phyloP scores from a whole-genome alignment of 2,329 filamentous ascomycete species.

The Teratosphaeria viscida region DNA sequence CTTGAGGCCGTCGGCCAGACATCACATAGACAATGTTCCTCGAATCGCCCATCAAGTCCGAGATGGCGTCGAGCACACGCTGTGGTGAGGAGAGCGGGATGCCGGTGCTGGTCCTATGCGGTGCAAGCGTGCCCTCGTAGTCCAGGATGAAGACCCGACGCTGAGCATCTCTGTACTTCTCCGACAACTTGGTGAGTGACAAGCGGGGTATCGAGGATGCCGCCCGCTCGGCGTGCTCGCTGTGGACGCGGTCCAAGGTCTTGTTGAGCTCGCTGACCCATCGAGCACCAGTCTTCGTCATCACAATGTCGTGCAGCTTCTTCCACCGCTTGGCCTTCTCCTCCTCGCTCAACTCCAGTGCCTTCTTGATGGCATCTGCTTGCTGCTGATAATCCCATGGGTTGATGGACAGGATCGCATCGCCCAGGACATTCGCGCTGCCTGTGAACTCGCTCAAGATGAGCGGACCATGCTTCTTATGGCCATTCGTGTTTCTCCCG shows the following conservation, averaged over 20 bases:
- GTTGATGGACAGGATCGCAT: slow-evolving; percentile 75
- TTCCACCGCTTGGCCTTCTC: slow-evolving; percentile 69
- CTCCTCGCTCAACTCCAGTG: slow-evolving; percentile 65
- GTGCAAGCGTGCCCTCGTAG: slow-evolving; percentile 85
- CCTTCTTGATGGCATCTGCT: slow-evolving; percentile 72
- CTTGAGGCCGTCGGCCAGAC: slow-evolving; percentile 78
- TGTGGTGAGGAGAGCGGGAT: slow-evolving; percentile 81
- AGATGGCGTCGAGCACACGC: slow-evolving; percentile 71
- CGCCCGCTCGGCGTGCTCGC: slow-evolving; percentile 75
- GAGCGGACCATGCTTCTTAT: slow-evolving; percentile 78
- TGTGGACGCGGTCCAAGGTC: slow-evolving; percentile 63
- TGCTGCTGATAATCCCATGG: slow-evolving; percentile 91
- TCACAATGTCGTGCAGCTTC: slow-evolving; percentile 61
- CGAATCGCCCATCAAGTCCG: slow-evolving; percentile 68
- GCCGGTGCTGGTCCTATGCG: slow-evolving; percentile 72
- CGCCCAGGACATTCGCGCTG: slow-evolving; percentile 73
- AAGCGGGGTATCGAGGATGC: slow-evolving; percentile 79
- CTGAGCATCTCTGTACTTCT: slow-evolving; percentile 55
- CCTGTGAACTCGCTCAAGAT: slow-evolving; percentile 95
- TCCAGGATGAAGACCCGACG: slow-evolving; percentile 80
- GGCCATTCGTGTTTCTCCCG: slow-evolving; percentile 51
- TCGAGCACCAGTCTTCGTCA: slow-evolving; percentile 70
- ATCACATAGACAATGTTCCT: slow-evolving; percentile 87
- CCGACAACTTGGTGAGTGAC: slow-evolving; percentile 53
- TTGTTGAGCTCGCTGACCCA: slow-evolving; percentile 73